Percentiles rank a stretch among this genome's conserved stretches.
phyloP scores from a whole-genome alignment of 352 stramenopile genomes.

The Pythium pyrilobum region DNA sequence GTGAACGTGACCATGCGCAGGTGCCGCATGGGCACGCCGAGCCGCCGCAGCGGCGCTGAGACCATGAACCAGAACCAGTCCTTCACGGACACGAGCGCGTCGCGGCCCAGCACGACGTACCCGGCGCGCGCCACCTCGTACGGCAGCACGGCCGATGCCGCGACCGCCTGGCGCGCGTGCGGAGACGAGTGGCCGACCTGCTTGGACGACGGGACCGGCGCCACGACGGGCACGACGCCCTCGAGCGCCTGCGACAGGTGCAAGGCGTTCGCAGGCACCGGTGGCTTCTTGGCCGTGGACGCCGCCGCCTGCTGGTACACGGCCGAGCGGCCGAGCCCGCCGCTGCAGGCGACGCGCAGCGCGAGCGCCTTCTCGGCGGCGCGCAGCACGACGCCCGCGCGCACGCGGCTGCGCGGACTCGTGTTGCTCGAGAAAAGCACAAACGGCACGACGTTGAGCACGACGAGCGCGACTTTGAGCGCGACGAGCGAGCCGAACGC shows the following conservation, averaged over 20 bases:
- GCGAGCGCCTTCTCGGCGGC: slow-evolving; percentile 22
- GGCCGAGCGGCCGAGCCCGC: slow-evolving; percentile 18
- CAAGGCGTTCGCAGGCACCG: no score
- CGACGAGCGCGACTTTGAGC: slow-evolving; percentile 24
- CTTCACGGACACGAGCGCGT: slow-evolving; percentile 10
- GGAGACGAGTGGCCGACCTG: slow-evolving; percentile 14
- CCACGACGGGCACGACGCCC: no score
- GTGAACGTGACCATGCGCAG: slow-evolving; percentile 14
- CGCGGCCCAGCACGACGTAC: slow-evolving; percentile 13
- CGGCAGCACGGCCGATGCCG: background rate
- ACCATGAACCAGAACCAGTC: slow-evolving; percentile 19
- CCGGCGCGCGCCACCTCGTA: slow-evolving; percentile 11
- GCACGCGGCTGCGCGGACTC: slow-evolving; percentile 7
- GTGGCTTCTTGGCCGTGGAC: background rate
- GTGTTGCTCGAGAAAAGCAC: slow-evolving; percentile 11
- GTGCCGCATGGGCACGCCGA: slow-evolving; percentile 5
- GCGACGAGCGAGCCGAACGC: slow-evolving; percentile 16
- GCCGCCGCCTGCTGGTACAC: slow-evolving; percentile 1
- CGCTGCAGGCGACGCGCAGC: slow-evolving; percentile 18
- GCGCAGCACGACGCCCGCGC: slow-evolving; percentile 5
- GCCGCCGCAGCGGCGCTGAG: slow-evolving; percentile 3
- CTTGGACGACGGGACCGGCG: no score
- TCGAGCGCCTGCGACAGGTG: no score
- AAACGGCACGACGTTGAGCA: slow-evolving; percentile 20
- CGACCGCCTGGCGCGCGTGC: background rate